phyloP scores from a whole-genome alignment of 305 asterid species.

The Petunia hybrid region DNA sequence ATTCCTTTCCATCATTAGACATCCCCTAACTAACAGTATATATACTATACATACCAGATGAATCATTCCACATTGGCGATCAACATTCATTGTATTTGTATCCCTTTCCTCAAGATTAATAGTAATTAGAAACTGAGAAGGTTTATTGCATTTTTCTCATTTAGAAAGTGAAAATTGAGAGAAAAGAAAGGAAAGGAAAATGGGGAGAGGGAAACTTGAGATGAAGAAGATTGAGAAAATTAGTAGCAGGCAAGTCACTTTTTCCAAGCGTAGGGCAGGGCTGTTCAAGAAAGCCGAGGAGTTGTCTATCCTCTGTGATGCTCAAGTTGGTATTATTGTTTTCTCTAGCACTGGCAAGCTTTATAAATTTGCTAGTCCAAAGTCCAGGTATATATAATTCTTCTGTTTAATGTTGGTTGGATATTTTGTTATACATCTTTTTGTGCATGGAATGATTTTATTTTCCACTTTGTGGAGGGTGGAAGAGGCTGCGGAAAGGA shows the following conservation, averaged over 20 bases:
- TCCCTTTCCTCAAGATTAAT: too few relatives aligned
- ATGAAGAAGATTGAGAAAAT: constrained; percentile 32
- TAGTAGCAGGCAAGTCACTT: constrained; percentile 29
- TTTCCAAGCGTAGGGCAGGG: constrained; percentile 25
- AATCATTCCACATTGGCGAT: background rate
- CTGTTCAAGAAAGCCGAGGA: constrained; percentile 30
- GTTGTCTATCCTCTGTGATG: constrained; percentile 25
- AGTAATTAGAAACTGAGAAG: too few relatives aligned
- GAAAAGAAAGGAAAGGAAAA: background rate
- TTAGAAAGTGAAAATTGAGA: background rate
- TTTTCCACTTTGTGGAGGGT: too few relatives aligned
- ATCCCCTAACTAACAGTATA: background rate
- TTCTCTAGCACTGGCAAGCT: constrained; percentile 26
- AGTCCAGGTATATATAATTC: constrained; percentile 12
- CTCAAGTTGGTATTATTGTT: constrained; percentile 29
- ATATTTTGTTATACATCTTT: too few relatives aligned
- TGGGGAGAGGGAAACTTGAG: constrained; percentile 32
- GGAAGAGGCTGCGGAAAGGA: too few relatives aligned
- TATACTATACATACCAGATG: background rate
- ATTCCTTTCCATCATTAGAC: background rate
- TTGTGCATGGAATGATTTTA: too few relatives aligned
- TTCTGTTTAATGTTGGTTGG: too few relatives aligned
- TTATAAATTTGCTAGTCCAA: constrained; percentile 26
- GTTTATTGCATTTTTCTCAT: too few relatives aligned
- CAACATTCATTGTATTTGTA: constrained; percentile 12